Percentiles rank a stretch among this genome's conserved stretches.
Conservation (phyloP, 495 filamentous ascomycete species). For the Trichoderma gamsii region DNA sequence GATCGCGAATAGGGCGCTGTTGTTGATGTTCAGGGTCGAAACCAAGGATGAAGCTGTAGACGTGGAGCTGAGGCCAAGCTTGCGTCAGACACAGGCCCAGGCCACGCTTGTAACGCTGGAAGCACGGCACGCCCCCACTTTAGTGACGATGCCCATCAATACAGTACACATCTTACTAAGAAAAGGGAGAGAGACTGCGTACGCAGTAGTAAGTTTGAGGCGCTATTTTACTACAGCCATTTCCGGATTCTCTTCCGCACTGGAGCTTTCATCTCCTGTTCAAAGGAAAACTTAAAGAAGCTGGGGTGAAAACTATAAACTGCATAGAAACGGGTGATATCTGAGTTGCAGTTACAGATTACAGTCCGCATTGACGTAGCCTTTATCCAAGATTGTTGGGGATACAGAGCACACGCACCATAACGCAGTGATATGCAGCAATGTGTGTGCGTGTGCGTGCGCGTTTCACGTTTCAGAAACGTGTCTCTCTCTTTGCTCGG, state of each 20-base stretch:
- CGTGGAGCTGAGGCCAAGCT: constrained; percentile 11
- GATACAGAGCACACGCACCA: too few species aligned
- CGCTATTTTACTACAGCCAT: neutral
- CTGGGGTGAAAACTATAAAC: too few species aligned
- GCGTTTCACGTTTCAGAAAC: too few species aligned
- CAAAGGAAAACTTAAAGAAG: too few species aligned
- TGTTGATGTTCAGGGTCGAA: neutral
- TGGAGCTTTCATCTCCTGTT: too few species aligned
- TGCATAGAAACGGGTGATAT: too few species aligned
- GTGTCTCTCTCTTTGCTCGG: too few species aligned
- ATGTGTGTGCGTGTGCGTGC: too few species aligned
- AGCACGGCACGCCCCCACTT: neutral
- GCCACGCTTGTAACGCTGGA: neutral
- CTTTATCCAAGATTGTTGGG: neutral
- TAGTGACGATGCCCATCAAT: neutral
- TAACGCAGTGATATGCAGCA: too few species aligned
- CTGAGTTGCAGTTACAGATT: too few species aligned
- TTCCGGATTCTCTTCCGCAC: too few species aligned
- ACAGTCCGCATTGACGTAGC: neutral
- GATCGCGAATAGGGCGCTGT: neutral
- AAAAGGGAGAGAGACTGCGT: too few species aligned
- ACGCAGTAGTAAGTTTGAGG: neutral
- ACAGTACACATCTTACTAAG: neutral
- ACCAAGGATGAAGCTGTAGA: neutral
- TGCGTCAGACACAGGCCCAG: constrained; percentile 3